These are phyloP conservation scores for Xylaria scruposa DNA, from an alignment of 495 filamentous ascomycete genomes.

Conservation along the genomic window DNA sequence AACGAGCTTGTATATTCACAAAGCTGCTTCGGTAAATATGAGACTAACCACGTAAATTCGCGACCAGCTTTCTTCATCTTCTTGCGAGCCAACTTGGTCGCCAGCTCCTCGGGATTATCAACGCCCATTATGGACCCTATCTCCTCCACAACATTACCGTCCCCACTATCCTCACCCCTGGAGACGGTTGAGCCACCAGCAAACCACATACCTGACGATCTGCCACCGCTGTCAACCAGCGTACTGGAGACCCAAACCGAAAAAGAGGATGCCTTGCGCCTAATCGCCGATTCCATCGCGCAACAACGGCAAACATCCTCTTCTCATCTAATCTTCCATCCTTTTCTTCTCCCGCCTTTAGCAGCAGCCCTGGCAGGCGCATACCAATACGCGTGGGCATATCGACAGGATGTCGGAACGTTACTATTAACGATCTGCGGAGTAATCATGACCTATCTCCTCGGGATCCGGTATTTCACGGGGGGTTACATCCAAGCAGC, in stretches of 20 bases:
- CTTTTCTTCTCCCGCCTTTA: constrained; percentile 44
- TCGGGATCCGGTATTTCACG: constrained; percentile 50
- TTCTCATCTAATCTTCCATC: constrained; percentile 47
- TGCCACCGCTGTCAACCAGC: constrained; percentile 50
- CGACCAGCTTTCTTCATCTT: constrained; percentile 62
- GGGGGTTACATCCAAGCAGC: constrained; percentile 49
- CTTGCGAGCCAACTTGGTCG: constrained; percentile 62
- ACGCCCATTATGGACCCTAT: constrained; percentile 52
- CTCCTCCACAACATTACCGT: constrained; percentile 37
- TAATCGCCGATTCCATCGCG: constrained; percentile 54
- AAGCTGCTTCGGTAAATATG: constrained; percentile 23
- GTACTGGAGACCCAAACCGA: constrained; percentile 42
- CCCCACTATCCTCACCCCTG: constrained; percentile 42
- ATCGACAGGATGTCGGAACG: constrained; percentile 43
- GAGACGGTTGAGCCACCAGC: constrained; percentile 32
- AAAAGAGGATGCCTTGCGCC: constrained; percentile 50
- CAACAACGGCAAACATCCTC: constrained; percentile 54
- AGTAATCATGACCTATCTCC: constrained; percentile 48
- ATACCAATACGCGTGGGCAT: constrained; percentile 46
- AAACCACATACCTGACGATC: constrained; percentile 40
- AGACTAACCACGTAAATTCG: constrained; percentile 30
- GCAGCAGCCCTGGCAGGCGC: constrained; percentile 35
- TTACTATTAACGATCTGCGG: constrained; percentile 42
- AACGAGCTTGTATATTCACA: not conserved
- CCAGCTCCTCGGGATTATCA: constrained; percentile 53